Conservation (phyloP, 768 basidiomycete genomes). For the Collybiopsis confluens region DNA sequence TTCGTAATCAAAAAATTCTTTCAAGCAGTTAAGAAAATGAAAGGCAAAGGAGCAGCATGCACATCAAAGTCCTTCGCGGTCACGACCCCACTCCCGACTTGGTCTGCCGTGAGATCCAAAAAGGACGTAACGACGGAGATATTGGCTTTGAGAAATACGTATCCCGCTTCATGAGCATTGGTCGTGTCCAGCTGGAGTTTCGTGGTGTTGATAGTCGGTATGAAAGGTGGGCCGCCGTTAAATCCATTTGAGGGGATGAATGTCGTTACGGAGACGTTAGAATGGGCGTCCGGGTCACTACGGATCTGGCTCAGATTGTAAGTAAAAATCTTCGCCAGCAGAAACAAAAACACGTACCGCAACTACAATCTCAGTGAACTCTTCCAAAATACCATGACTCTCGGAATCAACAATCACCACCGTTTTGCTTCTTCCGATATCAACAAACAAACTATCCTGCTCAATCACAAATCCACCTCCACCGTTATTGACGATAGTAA, state of each 20-base stretch:
- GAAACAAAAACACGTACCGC: no score
- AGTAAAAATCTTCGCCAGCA: no score
- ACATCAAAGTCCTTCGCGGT: background rate
- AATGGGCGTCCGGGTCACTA: background rate
- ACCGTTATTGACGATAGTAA: slow-evolving; percentile 36
- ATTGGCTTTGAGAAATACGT: background rate
- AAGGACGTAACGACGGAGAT: background rate
- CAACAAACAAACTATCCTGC: slow-evolving; percentile 40
- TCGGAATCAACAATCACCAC: no score
- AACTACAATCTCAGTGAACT: no score
- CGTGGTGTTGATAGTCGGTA: background rate
- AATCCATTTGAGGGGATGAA: background rate
- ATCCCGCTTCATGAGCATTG: background rate
- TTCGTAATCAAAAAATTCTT: no score
- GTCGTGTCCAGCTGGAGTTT: background rate
- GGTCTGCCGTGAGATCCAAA: background rate
- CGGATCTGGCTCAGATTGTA: background rate
- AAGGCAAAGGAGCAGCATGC: background rate
- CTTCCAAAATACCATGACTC: no score
- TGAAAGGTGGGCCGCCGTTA: background rate
- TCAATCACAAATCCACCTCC: slow-evolving; percentile 34
- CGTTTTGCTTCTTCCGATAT: background rate
- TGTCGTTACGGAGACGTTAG: background rate
- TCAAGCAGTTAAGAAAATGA: no score
- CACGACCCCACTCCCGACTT: background rate